Evolutionary conservation across 1,284 basidiomycete species (phyloP).

Genomic region (Peniophora sp.): DNA sequence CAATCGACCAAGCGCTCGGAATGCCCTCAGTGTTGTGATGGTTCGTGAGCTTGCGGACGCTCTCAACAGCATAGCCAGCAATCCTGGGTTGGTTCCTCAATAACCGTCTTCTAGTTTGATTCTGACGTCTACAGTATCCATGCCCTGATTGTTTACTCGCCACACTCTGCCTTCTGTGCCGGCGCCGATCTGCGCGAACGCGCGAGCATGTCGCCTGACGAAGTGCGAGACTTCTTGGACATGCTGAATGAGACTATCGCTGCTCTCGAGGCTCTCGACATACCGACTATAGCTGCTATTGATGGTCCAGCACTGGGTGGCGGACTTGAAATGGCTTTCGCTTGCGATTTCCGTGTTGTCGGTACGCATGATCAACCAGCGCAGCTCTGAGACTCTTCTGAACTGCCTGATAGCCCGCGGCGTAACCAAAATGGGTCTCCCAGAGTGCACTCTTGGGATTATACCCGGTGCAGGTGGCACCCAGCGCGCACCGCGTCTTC

Average conservation of each 20-base stretch:
- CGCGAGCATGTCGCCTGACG: constrained; percentile 65
- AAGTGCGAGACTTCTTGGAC: constrained; percentile 76
- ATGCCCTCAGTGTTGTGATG: too few relatives aligned
- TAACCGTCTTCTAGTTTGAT: too few relatives aligned
- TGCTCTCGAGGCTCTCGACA: constrained; percentile 70
- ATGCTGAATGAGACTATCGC: constrained; percentile 69
- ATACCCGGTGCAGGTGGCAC: constrained; percentile 96
- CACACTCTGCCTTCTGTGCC: constrained; percentile 66
- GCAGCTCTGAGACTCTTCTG: not conserved
- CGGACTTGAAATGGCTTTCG: constrained; percentile 80
- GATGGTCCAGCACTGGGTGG: constrained; percentile 92
- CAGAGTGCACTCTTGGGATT: constrained; percentile 83
- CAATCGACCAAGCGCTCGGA: too few relatives aligned
- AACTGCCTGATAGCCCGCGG: constrained; percentile 30
- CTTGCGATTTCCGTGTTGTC: constrained; percentile 84
- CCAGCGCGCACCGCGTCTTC: constrained; percentile 74
- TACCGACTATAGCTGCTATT: constrained; percentile 89
- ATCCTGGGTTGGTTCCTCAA: too few relatives aligned
- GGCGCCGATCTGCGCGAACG: constrained; percentile 89
- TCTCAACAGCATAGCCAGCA: too few relatives aligned
- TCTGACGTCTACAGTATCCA: too few relatives aligned
- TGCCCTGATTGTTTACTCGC: too few relatives aligned
- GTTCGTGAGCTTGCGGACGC: too few relatives aligned
- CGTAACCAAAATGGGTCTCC: constrained; percentile 76
- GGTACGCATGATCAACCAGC: constrained; percentile 33